A percentile compares a stretch with the other conserved stretches of the same genome.
Evolutionary conservation across 116 monocot species (phyloP).

Genomic region (Thalassia testudinum): DNA sequence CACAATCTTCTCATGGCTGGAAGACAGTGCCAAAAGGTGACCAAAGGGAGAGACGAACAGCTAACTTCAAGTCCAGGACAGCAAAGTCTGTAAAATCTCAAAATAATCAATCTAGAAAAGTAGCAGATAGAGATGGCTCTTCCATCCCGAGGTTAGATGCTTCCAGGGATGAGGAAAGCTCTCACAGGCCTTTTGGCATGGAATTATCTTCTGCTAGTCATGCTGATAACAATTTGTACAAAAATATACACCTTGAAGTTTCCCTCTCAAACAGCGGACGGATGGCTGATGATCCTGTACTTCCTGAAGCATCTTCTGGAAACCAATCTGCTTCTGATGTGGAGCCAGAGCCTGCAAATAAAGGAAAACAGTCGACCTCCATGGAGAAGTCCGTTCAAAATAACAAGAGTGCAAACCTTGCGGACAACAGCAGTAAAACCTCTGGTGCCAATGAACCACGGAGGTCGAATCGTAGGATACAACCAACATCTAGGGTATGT

Average conservation of each 20-base stretch:
- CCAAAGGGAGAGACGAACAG: conserved; percentile 25
- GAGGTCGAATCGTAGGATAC: conserved; percentile 85
- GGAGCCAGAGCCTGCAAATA: conserved; percentile 7
- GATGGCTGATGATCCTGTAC: not conserved
- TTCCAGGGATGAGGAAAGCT: conserved; percentile 15
- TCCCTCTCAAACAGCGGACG: not conserved
- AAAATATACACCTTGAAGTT: not conserved
- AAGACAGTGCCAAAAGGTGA: conserved; percentile 38
- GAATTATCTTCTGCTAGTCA: conserved; percentile 1
- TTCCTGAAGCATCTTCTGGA: conserved; percentile 3
- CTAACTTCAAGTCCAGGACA: conserved; percentile 23
- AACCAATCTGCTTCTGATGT: conserved; percentile 13
- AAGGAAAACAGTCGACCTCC: conserved; percentile 17
- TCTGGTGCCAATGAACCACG: conserved; percentile 48
- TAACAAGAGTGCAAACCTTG: conserved; percentile 13
- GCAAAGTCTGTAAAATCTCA: conserved; percentile 38
- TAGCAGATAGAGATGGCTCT: conserved; percentile 23
- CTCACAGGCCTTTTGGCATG: conserved; percentile 11
- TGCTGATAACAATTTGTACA: not conserved
- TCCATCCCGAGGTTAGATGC: conserved; percentile 3
- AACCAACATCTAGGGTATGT: conserved; percentile 90
- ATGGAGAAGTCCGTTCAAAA: conserved; percentile 10
- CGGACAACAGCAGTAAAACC: conserved; percentile 4
- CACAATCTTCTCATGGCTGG: conserved; percentile 36
- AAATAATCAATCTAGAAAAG: conserved; percentile 16